Conservation (phyloP, 345 rosid genomes). For the Laguncularia racemosa region DNA sequence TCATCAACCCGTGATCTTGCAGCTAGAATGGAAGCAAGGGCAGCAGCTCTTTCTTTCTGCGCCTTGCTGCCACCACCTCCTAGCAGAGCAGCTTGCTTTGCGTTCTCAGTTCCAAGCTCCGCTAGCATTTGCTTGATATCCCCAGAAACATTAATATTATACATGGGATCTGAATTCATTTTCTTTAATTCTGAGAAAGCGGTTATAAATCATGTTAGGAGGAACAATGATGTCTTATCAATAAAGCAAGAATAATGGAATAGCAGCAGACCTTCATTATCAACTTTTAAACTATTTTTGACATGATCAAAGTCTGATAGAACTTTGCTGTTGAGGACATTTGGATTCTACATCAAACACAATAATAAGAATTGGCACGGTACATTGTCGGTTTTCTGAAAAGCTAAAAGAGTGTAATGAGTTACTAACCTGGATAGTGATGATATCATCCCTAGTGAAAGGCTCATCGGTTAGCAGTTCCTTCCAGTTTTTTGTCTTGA, state of each 20-base stretch:
- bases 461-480: constrained; percentile 87
- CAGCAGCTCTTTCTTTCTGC: constrained; percentile 90
- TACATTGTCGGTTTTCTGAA: no score
- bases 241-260: constrained; percentile 5
- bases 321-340: constrained; percentile 52
- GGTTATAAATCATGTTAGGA: constrained; percentile 6
- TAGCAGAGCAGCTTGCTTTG: constrained; percentile 64
- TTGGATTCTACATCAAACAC: constrained; percentile 60
- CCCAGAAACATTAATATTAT: constrained; percentile 65
- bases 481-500: constrained; percentile 90
- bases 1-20: constrained; percentile 72
- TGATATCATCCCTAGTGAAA: constrained; percentile 70
- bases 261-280: constrained; percentile 63
- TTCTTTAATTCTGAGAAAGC: constrained; percentile 40
- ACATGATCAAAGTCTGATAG: constrained; percentile 89
- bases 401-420: no score
- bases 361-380: not conserved
- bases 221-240: not conserved
- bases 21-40: constrained; percentile 74
- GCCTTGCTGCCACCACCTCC: constrained; percentile 98
- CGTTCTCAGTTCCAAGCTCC: constrained; percentile 93
- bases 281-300: constrained; percentile 61
- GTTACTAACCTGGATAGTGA: constrained; percentile 63
- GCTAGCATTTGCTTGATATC: constrained; percentile 86
- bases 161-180: constrained; percentile 65